Percentiles rank a stretch among this genome's conserved stretches.
These are phyloP conservation scores for Cercospora nicotianae DNA, from an alignment of 2,329 filamentous ascomycete genomes.

Conservation along the genomic window DNA sequence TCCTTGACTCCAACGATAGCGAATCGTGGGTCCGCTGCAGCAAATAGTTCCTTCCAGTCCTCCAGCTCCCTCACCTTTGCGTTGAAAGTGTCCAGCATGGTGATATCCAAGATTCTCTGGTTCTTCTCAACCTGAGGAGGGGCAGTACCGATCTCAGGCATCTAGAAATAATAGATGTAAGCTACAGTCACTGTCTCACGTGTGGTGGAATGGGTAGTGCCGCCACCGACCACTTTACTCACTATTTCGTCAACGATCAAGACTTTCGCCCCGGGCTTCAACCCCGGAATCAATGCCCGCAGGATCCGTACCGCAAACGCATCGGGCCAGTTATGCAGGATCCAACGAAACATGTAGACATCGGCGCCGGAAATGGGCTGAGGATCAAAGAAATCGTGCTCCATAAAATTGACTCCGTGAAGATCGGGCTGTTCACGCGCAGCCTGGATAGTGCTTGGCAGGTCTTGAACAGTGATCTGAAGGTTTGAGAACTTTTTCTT, in stretches of 20 bases:
- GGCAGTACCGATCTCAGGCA: not conserved
- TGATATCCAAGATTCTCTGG: not conserved
- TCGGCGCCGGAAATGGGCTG: not conserved
- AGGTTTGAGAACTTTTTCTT: not conserved
- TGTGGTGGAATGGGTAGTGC: too few relatives aligned
- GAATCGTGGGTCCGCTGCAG: not conserved
- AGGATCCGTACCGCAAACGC: not conserved
- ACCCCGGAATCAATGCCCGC: not conserved
- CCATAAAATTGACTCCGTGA: not conserved
- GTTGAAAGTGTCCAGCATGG: not conserved
- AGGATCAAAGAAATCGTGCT: not conserved
- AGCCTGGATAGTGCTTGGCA: not conserved
- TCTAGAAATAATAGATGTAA: not conserved
- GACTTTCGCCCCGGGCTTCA: not conserved
- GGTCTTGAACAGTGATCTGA: not conserved
- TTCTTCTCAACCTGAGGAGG: not conserved
- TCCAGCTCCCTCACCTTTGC: not conserved
- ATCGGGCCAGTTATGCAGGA: not conserved
- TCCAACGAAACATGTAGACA: not conserved
- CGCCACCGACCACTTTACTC: too few relatives aligned
- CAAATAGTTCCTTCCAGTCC: not conserved
- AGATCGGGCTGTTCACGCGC: not conserved
- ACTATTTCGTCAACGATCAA: not conserved
- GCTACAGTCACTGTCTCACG: too few relatives aligned
- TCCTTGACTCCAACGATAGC: not conserved